phyloP scores from a whole-genome alignment of 768 basidiomycete species.

The Termitomyces sp. region DNA sequence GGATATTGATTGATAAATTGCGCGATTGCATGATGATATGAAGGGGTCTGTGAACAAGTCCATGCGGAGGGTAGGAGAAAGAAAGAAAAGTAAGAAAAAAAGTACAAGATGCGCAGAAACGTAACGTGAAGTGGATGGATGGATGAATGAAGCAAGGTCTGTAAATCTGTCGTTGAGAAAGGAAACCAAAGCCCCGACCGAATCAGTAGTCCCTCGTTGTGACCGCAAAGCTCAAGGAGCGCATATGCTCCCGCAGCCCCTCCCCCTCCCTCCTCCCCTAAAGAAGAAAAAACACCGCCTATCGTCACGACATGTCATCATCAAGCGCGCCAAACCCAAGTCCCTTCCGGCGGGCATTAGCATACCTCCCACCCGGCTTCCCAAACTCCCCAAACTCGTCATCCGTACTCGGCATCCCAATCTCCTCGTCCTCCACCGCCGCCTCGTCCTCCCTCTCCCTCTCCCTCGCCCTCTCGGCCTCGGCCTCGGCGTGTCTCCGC shows the following conservation, averaged over 20 bases:
- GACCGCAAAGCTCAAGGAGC: constrained; percentile 2
- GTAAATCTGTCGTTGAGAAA: constrained; percentile 7
- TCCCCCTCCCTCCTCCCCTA: no score
- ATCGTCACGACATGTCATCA: constrained; percentile 29
- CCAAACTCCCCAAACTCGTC: constrained; percentile 71
- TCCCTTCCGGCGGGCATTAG: constrained; percentile 47
- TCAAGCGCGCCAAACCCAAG: constrained; percentile 36
- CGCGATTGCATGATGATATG: constrained; percentile 6
- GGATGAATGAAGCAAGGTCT: constrained; percentile 2
- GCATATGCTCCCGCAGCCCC: constrained; percentile 15
- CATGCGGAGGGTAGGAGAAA: neutral
- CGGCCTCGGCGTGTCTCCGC: constrained; percentile 47
- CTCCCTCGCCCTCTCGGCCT: no score
- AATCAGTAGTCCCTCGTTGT: constrained; percentile 1
- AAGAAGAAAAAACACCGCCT: constrained; percentile 8
- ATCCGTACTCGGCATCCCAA: constrained; percentile 51
- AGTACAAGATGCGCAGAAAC: neutral
- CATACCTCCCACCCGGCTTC: constrained; percentile 66
- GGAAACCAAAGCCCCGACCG: neutral
- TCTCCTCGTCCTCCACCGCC: constrained; percentile 48
- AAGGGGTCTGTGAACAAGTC: constrained; percentile 7
- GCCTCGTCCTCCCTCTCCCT: constrained; percentile 51
- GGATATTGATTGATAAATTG: constrained; percentile 11
- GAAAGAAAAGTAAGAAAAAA: neutral
- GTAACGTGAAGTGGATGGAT: neutral